Conservation (phyloP, 2,329 filamentous ascomycete genomes). For the Cladosporium sp. region DNA sequence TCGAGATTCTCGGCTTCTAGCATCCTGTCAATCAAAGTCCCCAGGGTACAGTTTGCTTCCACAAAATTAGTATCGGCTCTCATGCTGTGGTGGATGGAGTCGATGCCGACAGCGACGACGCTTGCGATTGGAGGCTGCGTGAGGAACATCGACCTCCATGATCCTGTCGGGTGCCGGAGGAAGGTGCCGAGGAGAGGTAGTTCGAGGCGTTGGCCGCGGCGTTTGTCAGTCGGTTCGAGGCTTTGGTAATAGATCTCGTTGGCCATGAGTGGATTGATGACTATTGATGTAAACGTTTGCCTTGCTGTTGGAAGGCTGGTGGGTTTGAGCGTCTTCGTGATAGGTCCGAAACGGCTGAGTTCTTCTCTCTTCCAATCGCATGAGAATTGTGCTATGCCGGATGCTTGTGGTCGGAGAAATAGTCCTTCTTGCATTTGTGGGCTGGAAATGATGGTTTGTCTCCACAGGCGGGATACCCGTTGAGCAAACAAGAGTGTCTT, state of each 20-base stretch:
- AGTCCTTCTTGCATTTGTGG: conserved; percentile 6
- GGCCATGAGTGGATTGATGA: not conserved
- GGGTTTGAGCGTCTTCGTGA: not conserved
- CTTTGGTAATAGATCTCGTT: not conserved
- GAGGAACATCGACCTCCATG: not conserved
- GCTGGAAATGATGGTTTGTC: not conserved
- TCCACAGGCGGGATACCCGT: not conserved
- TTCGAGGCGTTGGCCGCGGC: not conserved
- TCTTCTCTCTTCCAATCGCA: not conserved
- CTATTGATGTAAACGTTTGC: not conserved
- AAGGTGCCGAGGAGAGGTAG: not conserved
- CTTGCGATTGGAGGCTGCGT: not conserved
- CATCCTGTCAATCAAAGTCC: not conserved
- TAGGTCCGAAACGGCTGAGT: not conserved
- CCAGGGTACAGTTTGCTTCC: not conserved
- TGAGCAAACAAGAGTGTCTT: conserved; percentile 7
- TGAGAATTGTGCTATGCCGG: not conserved
- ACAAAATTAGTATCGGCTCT: not conserved
- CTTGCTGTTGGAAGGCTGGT: not conserved
- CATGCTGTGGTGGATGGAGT: not conserved
- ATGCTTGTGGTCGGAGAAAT: not conserved
- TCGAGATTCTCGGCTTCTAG: not conserved
- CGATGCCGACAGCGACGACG: not conserved
- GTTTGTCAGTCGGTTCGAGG: not conserved
- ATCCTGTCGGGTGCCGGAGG: not conserved